Base-by-base conservation (phyloP, 2,329 filamentous ascomycete species). In the Microsporum canis region DNA sequence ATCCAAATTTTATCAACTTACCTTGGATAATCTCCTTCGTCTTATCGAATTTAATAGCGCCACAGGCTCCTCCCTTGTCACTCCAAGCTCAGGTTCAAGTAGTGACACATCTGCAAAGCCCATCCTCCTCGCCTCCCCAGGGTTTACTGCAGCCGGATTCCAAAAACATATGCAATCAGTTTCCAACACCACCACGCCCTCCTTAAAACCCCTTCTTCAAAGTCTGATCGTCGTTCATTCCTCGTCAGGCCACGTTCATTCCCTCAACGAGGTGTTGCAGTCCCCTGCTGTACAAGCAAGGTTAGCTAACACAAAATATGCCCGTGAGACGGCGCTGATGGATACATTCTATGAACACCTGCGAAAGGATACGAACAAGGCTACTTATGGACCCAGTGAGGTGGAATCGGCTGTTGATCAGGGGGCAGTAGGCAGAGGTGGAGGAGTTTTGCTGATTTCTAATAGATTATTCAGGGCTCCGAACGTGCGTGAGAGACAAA, bases 391-490 rank as follows among this genome's bases (percentile, higher is more conserved):
- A 0, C 84, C 87, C 0, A 82, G 80, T 12, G 89, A 95, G 59
- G 91, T 96, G 1, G 85, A 89, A 70, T 84, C 83, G 63, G 92
- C 92, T 0, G 86, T 96, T 3, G 85, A 85, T 8, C 89, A 94
- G 67, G 92, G 92, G 1, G 94, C 91, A 0, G 90, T 97, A 0
- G 91, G 91, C 0, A 82, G 87, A 12, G 90, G 91, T 6, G 91
- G 91, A 0, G 91, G 91, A 10, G 84, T 91, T 2, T 75, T 99
- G 57, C 78, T 99, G 60, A 86, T 99, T 68, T 95, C 88, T 66
- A 95, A 96, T 72, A 83, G 85, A 0, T 78, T 97, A 0, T 97
- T 99, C 73, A 82, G 94, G 57, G 91, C 88, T 65, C 83, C 92
- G 68, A 86, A 95, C 61, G 81, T 96, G 4, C 81, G 79, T 0